Conservation (phyloP, 2,329 filamentous ascomycete species). For the Xenoacremonium recifei region DNA sequence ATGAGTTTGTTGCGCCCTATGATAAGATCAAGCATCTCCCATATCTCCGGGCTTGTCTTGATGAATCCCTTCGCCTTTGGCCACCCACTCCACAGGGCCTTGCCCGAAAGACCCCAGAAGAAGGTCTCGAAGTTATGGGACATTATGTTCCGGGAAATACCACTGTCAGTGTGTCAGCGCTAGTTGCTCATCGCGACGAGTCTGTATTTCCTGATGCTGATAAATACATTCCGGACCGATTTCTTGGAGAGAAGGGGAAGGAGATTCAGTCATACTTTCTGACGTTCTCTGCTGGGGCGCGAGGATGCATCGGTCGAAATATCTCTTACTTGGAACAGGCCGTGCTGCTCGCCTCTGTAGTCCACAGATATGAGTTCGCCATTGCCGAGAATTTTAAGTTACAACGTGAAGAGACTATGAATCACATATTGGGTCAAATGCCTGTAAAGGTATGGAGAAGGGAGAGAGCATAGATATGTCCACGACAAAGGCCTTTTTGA, state of each 20-base stretch:
- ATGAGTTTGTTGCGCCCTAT: slow-evolving; percentile 45
- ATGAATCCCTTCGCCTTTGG: slow-evolving; percentile 41
- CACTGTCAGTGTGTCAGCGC: slow-evolving; percentile 36
- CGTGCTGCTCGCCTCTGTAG: slow-evolving; percentile 38
- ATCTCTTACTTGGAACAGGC: slow-evolving; percentile 44
- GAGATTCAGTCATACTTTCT: slow-evolving; percentile 36
- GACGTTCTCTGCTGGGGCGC: slow-evolving; percentile 38
- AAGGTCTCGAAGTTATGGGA: slow-evolving; percentile 27
- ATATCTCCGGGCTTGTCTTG: slow-evolving; percentile 50
- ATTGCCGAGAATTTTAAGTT: slow-evolving; percentile 12
- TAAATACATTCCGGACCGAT: slow-evolving; percentile 39
- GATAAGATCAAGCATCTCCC: slow-evolving; percentile 50
- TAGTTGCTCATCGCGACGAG: slow-evolving; percentile 38
- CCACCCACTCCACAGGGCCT: slow-evolving; percentile 26
- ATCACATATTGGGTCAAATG: slow-evolving; percentile 15
- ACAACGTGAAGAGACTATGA: slow-evolving; percentile 16
- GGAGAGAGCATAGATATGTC: no score
- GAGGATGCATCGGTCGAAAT: slow-evolving; percentile 40
- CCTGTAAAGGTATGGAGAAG: slow-evolving; percentile 16
- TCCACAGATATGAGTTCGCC: slow-evolving; percentile 41
- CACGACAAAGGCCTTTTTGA: no score
- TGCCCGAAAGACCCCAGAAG: slow-evolving; percentile 25
- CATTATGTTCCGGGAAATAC: slow-evolving; percentile 35
- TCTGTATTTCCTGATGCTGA: slow-evolving; percentile 37
- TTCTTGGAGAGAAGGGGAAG: slow-evolving; percentile 35